A percentile compares a stretch with the other conserved stretches of the same genome.
phyloP scores from a whole-genome alignment of 305 asterid species.

The Fraxinus dipetala region DNA sequence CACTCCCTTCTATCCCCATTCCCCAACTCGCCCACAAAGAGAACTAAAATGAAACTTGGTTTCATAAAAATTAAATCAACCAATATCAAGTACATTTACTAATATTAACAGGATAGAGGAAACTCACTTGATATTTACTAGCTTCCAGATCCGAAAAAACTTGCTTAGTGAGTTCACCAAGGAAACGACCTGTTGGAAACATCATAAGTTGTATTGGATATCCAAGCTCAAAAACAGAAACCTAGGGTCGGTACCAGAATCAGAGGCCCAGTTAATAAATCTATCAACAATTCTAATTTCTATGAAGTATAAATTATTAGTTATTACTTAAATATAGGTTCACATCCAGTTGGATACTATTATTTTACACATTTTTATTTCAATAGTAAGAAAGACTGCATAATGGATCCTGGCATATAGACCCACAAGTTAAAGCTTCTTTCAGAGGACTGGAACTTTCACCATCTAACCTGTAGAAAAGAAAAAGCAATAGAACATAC shows the following conservation, averaged over 20 bases:
- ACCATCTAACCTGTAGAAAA: neutral
- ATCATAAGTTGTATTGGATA: conserved; percentile 13
- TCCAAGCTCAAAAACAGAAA: conserved; percentile 10
- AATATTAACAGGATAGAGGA: conserved; percentile 22
- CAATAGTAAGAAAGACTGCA: neutral
- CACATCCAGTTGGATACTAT: neutral
- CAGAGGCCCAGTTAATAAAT: conserved; percentile 2
- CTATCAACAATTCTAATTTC: conserved; percentile 11
- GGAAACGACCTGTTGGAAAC: conserved; percentile 81
- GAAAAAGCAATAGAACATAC: conserved; percentile 39
- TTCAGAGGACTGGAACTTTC: conserved; percentile 7
- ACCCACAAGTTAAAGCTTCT: neutral
- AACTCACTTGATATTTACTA: conserved; percentile 94
- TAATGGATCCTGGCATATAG: neutral
- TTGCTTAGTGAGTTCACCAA: conserved; percentile 96
- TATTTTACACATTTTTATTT: neutral
- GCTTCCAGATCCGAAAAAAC: conserved; percentile 82
- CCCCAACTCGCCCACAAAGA: conserved; percentile 4
- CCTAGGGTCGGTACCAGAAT: conserved; percentile 5
- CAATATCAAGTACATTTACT: conserved; percentile 14
- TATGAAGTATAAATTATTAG: neutral
- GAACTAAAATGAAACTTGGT: neutral
- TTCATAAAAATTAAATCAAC: conserved; percentile 11
- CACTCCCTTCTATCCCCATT: neutral
- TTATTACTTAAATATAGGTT: neutral